phyloP scores from a whole-genome alignment of 495 filamentous ascomycete species.

The Podospora comata region DNA sequence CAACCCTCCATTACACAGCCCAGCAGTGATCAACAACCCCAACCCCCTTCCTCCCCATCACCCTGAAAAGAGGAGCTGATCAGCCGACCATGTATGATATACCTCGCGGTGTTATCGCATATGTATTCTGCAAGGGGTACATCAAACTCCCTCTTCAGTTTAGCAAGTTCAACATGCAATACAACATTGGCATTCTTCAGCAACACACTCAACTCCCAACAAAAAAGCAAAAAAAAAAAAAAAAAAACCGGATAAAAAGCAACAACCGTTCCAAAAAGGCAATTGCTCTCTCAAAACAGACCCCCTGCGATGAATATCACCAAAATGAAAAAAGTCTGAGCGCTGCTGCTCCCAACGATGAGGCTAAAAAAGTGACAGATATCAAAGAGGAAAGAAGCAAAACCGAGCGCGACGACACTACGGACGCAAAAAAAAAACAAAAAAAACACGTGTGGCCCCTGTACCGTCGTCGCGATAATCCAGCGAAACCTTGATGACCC shows the following conservation, averaged over 20 bases:
- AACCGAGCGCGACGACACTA: neutral
- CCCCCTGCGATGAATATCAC: neutral
- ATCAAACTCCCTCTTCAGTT: neutral
- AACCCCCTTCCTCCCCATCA: too few species aligned
- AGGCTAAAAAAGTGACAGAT: neutral
- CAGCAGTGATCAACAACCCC: neutral
- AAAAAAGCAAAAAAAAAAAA: neutral
- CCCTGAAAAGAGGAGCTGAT: too few species aligned
- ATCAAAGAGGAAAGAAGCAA: neutral
- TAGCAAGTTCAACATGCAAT: neutral
- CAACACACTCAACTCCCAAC: neutral
- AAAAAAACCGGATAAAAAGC: neutral
- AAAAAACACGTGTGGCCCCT: slow-evolving; percentile 3
- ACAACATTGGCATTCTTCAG: neutral
- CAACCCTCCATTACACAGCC: neutral
- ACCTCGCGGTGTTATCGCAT: neutral
- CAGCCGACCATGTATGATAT: neutral
- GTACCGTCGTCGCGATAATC: neutral
- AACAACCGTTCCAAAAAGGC: neutral
- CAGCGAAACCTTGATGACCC: too few species aligned
- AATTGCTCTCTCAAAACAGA: neutral
- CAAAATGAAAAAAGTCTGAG: neutral
- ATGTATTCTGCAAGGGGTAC: neutral
- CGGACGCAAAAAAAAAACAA: neutral
- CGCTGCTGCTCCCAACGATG: neutral